phyloP scores from a whole-genome alignment of 495 filamentous ascomycete genomes.

The Neohortaea acidophila region DNA sequence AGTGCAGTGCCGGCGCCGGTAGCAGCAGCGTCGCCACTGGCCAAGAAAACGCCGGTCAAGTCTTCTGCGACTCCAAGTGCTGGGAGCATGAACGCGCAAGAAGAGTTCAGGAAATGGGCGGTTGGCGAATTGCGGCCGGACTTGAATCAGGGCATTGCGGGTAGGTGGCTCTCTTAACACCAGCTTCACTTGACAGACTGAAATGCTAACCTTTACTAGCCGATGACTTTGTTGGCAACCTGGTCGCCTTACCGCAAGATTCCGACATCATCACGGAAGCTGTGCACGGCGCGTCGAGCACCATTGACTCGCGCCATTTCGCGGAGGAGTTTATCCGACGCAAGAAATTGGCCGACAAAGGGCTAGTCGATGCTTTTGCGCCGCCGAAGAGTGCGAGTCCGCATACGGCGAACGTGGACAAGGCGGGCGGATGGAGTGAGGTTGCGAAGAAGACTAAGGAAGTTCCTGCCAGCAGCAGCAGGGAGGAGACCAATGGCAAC shows the following conservation, averaged over 20 bases:
- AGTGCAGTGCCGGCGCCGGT: slow-evolving; percentile 19
- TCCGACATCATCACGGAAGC: slow-evolving; percentile 70
- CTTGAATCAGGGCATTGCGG: slow-evolving; percentile 44
- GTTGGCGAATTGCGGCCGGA: slow-evolving; percentile 52
- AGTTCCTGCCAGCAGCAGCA: slow-evolving; percentile 53
- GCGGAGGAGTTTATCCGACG: slow-evolving; percentile 87
- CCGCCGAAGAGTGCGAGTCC: slow-evolving; percentile 15
- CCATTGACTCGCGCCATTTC: slow-evolving; percentile 82
- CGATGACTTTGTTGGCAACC: slow-evolving; percentile 60
- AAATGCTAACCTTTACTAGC: slow-evolving; percentile 37
- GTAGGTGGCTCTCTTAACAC: slow-evolving; percentile 24
- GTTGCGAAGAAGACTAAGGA: slow-evolving; percentile 98
- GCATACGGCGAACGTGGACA: slow-evolving; percentile 30
- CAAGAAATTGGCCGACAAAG: slow-evolving; percentile 80
- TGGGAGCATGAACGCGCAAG: slow-evolving; percentile 45
- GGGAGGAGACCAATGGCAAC: slow-evolving; percentile 33
- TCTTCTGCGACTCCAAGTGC: slow-evolving; percentile 27
- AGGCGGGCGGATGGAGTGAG: slow-evolving; percentile 77
- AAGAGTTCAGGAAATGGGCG: slow-evolving; percentile 91
- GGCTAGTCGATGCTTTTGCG: slow-evolving; percentile 44
- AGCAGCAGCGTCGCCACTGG: too few relatives aligned
- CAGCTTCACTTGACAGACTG: background rate
- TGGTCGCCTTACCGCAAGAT: slow-evolving; percentile 62
- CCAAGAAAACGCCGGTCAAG: slow-evolving; percentile 27
- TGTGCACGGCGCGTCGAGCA: slow-evolving; percentile 70